These are phyloP conservation scores for Ogataea siamensis DNA, from an alignment of 805 yeast genomes.

Conservation along the genomic window DNA sequence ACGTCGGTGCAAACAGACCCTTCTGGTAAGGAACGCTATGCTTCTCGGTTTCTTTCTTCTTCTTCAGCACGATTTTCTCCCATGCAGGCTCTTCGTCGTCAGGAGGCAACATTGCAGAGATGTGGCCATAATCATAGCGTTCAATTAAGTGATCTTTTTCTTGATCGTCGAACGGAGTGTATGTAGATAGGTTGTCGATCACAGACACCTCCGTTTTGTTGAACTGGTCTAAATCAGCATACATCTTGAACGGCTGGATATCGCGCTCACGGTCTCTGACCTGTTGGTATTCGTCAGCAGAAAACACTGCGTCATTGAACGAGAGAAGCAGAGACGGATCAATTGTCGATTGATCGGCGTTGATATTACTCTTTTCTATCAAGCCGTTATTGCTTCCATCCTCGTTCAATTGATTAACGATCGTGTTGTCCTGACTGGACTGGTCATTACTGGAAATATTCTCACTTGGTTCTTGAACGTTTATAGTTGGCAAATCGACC, in stretches of 20 bases:
- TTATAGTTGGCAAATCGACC: no score
- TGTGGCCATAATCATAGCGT: constrained; percentile 42
- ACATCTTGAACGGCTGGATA: constrained; percentile 45
- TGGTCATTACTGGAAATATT: no score
- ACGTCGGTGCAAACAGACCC: constrained; percentile 54
- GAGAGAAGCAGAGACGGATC: constrained; percentile 34
- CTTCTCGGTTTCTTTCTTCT: constrained; percentile 40
- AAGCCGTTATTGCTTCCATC: no score
- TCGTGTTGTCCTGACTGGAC: no score
- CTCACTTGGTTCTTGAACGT: no score
- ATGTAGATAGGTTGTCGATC: constrained; percentile 46
- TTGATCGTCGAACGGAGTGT: constrained; percentile 44
- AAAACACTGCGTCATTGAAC: constrained; percentile 25
- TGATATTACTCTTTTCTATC: no score
- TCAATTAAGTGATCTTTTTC: constrained; percentile 33
- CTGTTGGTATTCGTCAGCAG: constrained; percentile 2
- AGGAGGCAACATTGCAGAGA: constrained; percentile 65
- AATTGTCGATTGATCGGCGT: not conserved
- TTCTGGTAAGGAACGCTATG: constrained; percentile 44
- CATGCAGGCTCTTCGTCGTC: constrained; percentile 59
- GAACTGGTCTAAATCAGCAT: constrained; percentile 41
- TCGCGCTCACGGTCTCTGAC: not conserved
- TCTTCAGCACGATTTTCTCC: constrained; percentile 56
- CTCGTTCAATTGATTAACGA: no score
- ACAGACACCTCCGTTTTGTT: constrained; percentile 47